phyloP scores from a whole-genome alignment of 345 rosid genomes.

The Acer campestre region DNA sequence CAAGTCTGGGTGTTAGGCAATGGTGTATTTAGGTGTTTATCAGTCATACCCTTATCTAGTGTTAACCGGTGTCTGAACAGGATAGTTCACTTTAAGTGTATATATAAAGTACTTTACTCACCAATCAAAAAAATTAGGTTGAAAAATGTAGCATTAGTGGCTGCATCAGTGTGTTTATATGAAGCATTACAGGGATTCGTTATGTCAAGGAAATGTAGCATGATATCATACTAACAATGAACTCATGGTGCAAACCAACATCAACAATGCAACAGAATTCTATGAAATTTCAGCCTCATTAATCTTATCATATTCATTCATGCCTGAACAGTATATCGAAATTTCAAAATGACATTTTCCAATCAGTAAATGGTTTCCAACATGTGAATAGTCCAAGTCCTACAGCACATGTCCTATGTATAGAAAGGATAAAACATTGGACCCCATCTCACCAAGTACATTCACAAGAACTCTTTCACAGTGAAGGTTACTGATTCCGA shows the following conservation, averaged over 20 bases:
- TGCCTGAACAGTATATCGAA: background rate
- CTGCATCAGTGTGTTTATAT: background rate
- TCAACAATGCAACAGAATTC: background rate
- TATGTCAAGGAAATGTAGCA: background rate
- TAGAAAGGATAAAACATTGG: conserved; percentile 11
- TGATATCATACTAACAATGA: background rate
- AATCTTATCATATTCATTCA: conserved; percentile 8
- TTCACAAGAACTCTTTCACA: background rate
- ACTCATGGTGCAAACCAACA: background rate
- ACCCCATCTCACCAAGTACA: conserved; percentile 18
- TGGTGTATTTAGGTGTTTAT: background rate
- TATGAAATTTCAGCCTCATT: conserved; percentile 4
- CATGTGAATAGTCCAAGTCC: conserved; percentile 7
- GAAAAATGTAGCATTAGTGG: background rate
- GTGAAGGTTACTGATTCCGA: background rate
- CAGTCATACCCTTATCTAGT: background rate
- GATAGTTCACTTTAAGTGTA: background rate
- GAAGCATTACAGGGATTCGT: background rate
- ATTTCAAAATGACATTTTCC: conserved; percentile 9
- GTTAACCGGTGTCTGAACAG: background rate
- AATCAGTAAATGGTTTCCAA: conserved; percentile 16
- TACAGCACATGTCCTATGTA: conserved; percentile 16
- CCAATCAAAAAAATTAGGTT: background rate
- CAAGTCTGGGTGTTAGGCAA: background rate
- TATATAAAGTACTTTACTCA: background rate